phyloP scores from a whole-genome alignment of 177 flowering plant species.

The Vitis hybrid region DNA sequence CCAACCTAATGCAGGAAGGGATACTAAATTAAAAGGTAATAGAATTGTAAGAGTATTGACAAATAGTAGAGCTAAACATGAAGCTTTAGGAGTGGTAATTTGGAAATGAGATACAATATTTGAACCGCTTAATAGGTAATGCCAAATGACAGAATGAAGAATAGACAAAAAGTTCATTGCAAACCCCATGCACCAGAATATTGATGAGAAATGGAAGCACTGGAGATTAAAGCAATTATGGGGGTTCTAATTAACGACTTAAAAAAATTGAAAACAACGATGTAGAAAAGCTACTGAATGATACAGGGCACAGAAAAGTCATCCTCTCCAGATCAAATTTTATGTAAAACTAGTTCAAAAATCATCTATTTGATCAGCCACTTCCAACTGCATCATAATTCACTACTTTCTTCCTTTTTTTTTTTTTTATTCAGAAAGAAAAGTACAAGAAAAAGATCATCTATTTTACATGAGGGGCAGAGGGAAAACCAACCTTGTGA shows the following conservation, averaged over 20 bases:
- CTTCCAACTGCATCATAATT: no score
- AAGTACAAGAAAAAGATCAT: background rate
- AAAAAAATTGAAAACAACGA: background rate
- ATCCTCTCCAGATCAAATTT: no score
- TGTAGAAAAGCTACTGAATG: no score
- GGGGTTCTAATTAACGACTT: background rate
- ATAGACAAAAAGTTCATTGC: background rate
- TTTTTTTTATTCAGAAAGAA: no score
- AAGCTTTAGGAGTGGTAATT: background rate
- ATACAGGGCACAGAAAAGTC: no score
- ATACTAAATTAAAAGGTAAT: background rate
- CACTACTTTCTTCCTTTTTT: no score
- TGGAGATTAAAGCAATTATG: no score
- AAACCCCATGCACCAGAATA: background rate
- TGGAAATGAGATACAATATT: background rate
- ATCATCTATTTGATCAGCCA: no score
- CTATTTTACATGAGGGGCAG: background rate
- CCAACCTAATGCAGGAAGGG: constrained; percentile 46
- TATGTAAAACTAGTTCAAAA: no score
- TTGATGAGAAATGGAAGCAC: background rate
- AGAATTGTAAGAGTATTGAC: background rate
- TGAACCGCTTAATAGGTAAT: background rate
- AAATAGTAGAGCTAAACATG: background rate
- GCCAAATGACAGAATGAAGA: background rate
- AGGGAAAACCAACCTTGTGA: constrained; percentile 57